Conservation (phyloP, 2,329 filamentous ascomycete genomes). For the Cladosporium sp. region DNA sequence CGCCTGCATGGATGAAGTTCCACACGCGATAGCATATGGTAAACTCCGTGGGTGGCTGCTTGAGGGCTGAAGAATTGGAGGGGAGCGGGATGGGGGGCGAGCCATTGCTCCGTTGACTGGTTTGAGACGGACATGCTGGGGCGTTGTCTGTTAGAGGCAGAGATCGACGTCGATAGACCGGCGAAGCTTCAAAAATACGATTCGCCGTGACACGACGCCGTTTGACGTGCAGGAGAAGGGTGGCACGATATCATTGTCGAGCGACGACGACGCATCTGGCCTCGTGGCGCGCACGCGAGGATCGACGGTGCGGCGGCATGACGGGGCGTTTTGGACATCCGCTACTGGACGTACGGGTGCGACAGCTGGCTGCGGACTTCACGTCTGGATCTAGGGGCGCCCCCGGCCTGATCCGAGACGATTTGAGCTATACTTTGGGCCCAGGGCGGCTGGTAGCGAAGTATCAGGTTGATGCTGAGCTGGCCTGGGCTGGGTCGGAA, state of each 20-base stretch:
- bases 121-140: no score
- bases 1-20: not conserved
- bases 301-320: slow-evolving; percentile 6
- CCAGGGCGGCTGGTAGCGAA: slow-evolving; percentile 1
- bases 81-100: no score
- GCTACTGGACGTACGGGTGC: no score
- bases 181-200: no score
- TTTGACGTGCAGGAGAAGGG: not conserved
- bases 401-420: not conserved
- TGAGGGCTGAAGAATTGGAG: no score
- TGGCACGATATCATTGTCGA: not conserved
- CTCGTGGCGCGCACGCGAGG: slow-evolving; percentile 11
- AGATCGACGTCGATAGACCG: no score
- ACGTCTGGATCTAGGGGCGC: not conserved
- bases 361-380: not conserved
- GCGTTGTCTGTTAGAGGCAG: no score
- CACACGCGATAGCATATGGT: no score
- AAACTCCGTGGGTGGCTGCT: no score
- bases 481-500: not conserved
- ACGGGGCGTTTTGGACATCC: no score
- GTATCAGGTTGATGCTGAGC: slow-evolving; percentile 6
- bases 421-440: not conserved
- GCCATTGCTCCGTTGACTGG: no score
- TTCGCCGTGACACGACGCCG: no score
- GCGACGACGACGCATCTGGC: slow-evolving; percentile 1